phyloP scores from a whole-genome alignment of 1,284 basidiomycete species.

The Tilletiaria anomala region DNA sequence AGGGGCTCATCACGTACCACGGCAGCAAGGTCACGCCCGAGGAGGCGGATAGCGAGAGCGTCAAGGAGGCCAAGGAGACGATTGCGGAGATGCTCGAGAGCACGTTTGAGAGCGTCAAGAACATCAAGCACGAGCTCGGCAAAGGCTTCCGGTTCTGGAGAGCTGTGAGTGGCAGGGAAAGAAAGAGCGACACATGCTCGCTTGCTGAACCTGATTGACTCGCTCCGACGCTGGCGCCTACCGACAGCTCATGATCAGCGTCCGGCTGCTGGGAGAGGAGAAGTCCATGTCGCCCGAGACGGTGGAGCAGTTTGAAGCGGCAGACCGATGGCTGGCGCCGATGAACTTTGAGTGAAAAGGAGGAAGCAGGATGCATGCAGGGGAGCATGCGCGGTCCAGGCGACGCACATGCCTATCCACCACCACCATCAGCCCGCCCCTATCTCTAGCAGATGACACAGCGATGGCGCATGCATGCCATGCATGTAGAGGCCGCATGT shows the following conservation, averaged over 20 bases:
- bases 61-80: conserved; percentile 65
- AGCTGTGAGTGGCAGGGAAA: conserved; percentile 51
- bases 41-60: conserved; percentile 54
- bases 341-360: conserved; percentile 10
- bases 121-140: conserved; percentile 71
- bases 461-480: no score
- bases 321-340: conserved; percentile 74
- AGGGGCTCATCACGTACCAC: conserved; percentile 63
- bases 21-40: conserved; percentile 48
- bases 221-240: neutral
- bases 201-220: neutral
- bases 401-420: no score
- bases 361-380: no score
- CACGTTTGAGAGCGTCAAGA: conserved; percentile 78
- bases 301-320: conserved; percentile 84
- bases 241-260: conserved; percentile 63
- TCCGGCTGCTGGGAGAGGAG: conserved; percentile 59
- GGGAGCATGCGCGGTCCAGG: no score
- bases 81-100: conserved; percentile 84
- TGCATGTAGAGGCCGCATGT: no score
- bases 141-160: conserved; percentile 98
- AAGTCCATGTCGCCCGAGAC: conserved; percentile 59
- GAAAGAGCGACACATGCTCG: neutral
- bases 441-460: no score
- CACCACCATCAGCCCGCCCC: no score